Base-by-base conservation (phyloP, 1,284 basidiomycete species). In the Marasmius oreades region DNA sequence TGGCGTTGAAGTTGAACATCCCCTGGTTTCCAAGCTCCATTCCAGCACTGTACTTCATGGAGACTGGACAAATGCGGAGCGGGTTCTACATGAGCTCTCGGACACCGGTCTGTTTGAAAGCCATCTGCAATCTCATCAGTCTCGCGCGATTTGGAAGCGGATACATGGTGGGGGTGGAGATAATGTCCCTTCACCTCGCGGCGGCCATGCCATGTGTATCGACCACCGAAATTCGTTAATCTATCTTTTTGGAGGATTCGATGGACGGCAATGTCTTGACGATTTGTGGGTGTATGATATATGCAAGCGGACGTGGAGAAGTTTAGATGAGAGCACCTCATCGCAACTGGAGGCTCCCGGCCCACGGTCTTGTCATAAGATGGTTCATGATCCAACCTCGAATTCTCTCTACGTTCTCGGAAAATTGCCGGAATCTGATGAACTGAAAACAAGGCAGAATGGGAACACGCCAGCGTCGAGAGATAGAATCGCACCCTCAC, bases 191-290 rank as follows among this genome's bases (percentile, higher is more conserved):
- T 73, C 77, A 28, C 74, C 80, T 51, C 80, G 91, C 1, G 89
- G 90, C 18, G 92, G 91, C 0, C 90, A 93, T 62, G 85, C 89
- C 23, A 90, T 92, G 87, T 91, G 88, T 63, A 80, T 93, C 60
- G 91, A 93, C 66, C 72, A 79, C 28, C 75, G 77, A 11, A 78
- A 79, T 37, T 80, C 82, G 5, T 69, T 80, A 45, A 82, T 92
- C 12, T 93, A 92, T 66, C 75, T 93, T 16, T 84, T 91, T 58
- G 92, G 92, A 1, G 92, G 92, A 0, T 93, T 85, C 83, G 82
- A 92, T 61, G 91, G 92, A 2, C 69, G 79, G 56, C 85, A 79
- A 58, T 85, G 82, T 56, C 73, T 93, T 14, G 85, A 88, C 61
- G 92, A 94, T 67, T 85, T 93, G 57, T 93, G 91, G 91, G 77